Base-by-base conservation (phyloP, 148 eudicot species). In the Simmondsia chinensis region DNA sequence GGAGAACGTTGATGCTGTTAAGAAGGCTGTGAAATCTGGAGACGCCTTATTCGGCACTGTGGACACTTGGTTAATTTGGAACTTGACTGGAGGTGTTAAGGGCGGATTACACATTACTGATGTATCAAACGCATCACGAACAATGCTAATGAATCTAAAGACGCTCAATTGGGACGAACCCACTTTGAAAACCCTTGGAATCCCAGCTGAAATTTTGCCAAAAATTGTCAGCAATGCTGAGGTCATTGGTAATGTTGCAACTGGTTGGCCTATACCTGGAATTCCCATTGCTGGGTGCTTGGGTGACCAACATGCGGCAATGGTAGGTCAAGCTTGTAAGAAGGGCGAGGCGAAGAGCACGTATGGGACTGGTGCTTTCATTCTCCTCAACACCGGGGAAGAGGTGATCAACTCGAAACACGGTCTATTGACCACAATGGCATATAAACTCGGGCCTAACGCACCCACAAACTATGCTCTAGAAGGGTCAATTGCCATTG, bases 291-390 rank as follows among this genome's bases (percentile, higher is more conserved):
- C 99, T n/a, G 99, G 99, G 11, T 93, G 99, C 55, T 74, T 93
- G 20, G 99, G 99, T 19, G 99, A 93, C 60, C 99, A 93, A 28
- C 99, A 93, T 44, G 99, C 99, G 0, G 99, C 99, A 9, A 93
- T 93, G 99, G 46, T 93, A 31, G 99, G 99, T 4, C 99, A 93
- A 69, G 76, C 94, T 41, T 93, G 99, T 43, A 52, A 61, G 23
- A 93, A 71, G 53, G 96, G 99, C 3, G 96, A 93, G 65, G 99
- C 96, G 8, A 93, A 86, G 56, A 82, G 96, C 70, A 93, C 99
- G 13, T 93, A 86, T 46, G 99, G 99, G 18, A 93, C 99, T 1
- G 99, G 99, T 28, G 96, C 99, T 29, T 93, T 93, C 18, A 86
- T 93, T 31, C 89, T 93, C 30, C 74, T 93, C 9, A 93, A 93